A percentile compares a stretch with the other conserved stretches of the same genome.
Evolutionary conservation across 352 stramenopile species (phyloP).

Genomic region (Plasmopara viticola): DNA sequence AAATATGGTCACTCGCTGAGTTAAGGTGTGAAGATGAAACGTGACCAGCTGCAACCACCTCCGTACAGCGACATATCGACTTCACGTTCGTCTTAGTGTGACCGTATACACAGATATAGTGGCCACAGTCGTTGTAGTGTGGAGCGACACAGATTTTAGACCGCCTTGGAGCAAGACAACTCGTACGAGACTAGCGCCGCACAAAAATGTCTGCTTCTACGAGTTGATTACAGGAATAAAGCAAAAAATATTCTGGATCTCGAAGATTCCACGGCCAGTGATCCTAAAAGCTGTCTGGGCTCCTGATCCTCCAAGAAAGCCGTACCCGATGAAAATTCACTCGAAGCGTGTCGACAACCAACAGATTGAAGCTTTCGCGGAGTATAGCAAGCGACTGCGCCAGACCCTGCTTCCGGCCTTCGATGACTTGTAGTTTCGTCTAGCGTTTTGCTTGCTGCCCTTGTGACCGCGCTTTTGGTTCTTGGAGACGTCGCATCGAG

Average conservation of each 20-base stretch:
- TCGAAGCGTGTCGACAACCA: not conserved
- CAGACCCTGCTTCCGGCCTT: constrained; percentile 5
- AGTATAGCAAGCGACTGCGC: constrained; percentile 3
- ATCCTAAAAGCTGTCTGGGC: constrained; percentile 2
- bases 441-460: not conserved
- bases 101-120: not conserved
- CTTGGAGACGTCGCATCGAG: no score
- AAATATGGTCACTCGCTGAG: not conserved
- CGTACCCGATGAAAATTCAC: constrained; percentile 4
- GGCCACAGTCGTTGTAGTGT: not conserved
- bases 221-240: not conserved
- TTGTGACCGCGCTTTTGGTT: no score
- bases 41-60: not conserved
- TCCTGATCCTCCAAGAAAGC: constrained; percentile 2
- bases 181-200: not conserved
- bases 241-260: not conserved
- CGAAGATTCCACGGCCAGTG: not conserved
- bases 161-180: not conserved
- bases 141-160: constrained; percentile 1
- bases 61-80: constrained; percentile 1
- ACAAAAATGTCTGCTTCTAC: no score
- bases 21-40: not conserved
- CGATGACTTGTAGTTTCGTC: constrained; percentile 4
- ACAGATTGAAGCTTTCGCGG: constrained; percentile 1
- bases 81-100: not conserved